Conservation (phyloP, 805 yeast genomes). For the Candida boleticola region DNA sequence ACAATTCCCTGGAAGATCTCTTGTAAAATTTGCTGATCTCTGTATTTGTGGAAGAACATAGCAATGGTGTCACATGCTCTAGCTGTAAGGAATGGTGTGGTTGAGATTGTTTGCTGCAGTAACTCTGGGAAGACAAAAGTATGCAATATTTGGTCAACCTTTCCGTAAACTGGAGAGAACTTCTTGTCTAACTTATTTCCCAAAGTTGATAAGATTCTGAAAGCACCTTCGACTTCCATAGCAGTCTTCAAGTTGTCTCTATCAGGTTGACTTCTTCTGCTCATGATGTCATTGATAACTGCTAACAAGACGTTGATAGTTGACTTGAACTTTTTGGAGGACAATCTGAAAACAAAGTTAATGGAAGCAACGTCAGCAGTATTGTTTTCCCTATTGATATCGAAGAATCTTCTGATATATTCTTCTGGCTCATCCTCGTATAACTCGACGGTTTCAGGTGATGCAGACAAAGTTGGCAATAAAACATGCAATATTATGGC, state of each 20-base stretch:
- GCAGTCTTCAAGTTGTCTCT: slow-evolving; percentile 27
- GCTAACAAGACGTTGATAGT: slow-evolving; percentile 27
- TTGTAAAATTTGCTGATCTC: slow-evolving; percentile 33
- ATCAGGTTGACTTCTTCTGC: slow-evolving; percentile 26
- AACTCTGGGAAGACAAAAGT: slow-evolving; percentile 42
- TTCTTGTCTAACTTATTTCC: slow-evolving; percentile 36
- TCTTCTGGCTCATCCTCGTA: slow-evolving; percentile 48
- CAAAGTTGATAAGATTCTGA: slow-evolving; percentile 39
- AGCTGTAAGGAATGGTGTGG: slow-evolving; percentile 42
- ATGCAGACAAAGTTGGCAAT: slow-evolving; percentile 40
- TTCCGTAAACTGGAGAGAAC: slow-evolving; percentile 36
- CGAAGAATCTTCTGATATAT: slow-evolving; percentile 42
- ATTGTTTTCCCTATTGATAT: slow-evolving; percentile 46
- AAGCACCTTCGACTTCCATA: slow-evolving; percentile 41
- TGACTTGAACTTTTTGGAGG: slow-evolving; percentile 39
- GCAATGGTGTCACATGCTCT: slow-evolving; percentile 47
- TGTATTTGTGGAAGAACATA: slow-evolving; percentile 34
- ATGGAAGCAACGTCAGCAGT: slow-evolving; percentile 51
- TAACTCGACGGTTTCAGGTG: slow-evolving; percentile 36
- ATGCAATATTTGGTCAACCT: slow-evolving; percentile 37
- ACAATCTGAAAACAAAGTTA: slow-evolving; percentile 42
- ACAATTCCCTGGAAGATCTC: slow-evolving; percentile 42
- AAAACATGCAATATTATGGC: slow-evolving; percentile 40
- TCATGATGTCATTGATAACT: slow-evolving; percentile 34
- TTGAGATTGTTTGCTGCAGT: slow-evolving; percentile 23